These are phyloP conservation scores for Breviolum minutum DNA, from an alignment of 73 alveolate species.

Conservation along the genomic window DNA sequence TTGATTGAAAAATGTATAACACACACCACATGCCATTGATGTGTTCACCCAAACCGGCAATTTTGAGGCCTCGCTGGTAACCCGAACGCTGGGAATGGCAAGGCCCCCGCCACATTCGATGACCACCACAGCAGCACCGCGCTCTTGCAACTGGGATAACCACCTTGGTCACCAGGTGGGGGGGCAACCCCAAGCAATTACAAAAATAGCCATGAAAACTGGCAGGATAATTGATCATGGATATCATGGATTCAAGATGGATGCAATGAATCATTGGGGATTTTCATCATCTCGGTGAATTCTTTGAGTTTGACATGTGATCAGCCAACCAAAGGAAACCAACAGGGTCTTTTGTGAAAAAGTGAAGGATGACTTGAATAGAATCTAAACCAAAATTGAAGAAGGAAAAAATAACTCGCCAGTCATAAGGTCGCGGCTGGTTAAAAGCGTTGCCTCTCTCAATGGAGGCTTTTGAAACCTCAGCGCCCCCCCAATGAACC, in stretches of 20 bases:
- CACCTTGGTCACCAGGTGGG: neutral
- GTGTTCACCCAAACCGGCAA: neutral
- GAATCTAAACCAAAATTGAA: no score
- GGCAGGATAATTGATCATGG: no score
- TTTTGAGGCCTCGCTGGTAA: constrained; percentile 19
- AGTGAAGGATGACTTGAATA: no score
- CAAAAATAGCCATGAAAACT: no score
- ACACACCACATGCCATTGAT: neutral
- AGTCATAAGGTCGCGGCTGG: neutral
- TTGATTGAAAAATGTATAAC: neutral
- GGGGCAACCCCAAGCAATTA: neutral
- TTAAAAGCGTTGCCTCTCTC: constrained; percentile 51
- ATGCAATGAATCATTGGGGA: neutral
- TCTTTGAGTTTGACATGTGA: no score
- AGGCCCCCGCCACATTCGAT: constrained; percentile 87
- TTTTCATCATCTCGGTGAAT: no score
- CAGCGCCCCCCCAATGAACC: neutral
- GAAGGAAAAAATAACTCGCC: no score
- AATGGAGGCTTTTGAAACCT: constrained; percentile 23
- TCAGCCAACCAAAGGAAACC: no score
- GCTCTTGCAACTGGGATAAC: constrained; percentile 53
- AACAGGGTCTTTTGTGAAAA: no score
- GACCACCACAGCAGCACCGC: constrained; percentile 67
- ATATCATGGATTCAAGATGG: no score
- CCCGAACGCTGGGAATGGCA: constrained; percentile 78